Base-by-base conservation (phyloP, 1,284 basidiomycete species). In the Tilletia horrida region DNA sequence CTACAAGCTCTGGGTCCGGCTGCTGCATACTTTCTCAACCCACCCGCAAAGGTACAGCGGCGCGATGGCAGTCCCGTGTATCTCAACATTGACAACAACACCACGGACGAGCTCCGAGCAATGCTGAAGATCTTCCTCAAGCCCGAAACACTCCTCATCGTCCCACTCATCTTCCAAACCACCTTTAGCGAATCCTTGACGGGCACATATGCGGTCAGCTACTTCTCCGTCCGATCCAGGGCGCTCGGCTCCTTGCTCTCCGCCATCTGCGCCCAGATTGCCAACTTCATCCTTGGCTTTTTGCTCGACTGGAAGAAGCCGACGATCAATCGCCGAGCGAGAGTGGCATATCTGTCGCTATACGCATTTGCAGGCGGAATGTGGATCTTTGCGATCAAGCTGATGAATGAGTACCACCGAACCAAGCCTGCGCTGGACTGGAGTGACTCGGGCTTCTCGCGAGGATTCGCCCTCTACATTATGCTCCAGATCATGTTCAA, bases 211-310 rank as follows among this genome's bases (percentile, higher is more conserved):
- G 72, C 75, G n/a, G 50, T 21, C 13, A 14, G 21, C 13, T 69
- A 74, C 71, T 76, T 73, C 40, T 71, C 71, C 25, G 75, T 75
- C 2, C 66, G 78, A 13, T 67, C 73, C 25, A 70, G 83, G 13
- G 82, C 82, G 0, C 75, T 84, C n/a, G 81, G 79, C 16, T 82
- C 82, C 2, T 71, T 84, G 44, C 69, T 83, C 31, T 70, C 72
- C 8, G 82, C 83, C 7, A 62, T 82, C 47, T 45, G 76, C 11
- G 71, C 76, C 0, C 73, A 80, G 62, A 8, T 81, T 50, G 69
- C 69, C 71, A 82, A 83, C 75, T 76, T 76, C 40, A 4, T 75
- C 2, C 73, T 82, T 8, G 83, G 83, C 8, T 73, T 76, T 66
- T 76, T 77, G 69, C 74, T 84, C 47, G 83, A 84, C 65, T 73